Evolutionary conservation across 176 grass and related monocot genomes (phyloP), one percentile per base, ranked within the genome.

Genomic region (Zea mays): DNA sequence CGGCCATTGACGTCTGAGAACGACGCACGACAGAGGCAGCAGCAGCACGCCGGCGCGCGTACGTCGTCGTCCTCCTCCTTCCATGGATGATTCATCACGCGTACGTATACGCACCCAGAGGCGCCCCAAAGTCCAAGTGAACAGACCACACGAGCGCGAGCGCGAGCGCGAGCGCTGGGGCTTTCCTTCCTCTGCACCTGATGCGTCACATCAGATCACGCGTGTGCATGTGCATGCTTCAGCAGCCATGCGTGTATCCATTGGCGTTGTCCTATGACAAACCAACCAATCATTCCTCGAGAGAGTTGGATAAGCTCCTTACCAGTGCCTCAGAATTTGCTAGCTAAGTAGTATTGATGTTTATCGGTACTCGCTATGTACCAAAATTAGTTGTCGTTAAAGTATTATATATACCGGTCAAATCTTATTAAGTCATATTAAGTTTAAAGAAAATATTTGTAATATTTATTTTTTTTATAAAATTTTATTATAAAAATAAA

Each of bases 1-100:
- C 71, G 61, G 80, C 71, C 48, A 12, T 11, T 74, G 80, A 57
- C 71, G 7, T 46, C 38, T 46, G 80, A 82, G 80, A 67, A 65
- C 48, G 80, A 82, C 71, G 55, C 17, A 65, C 69, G 54, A 20
- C 40, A 60, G 19, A n/a, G n/a, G n/a, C 52, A 56, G 51, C 51
- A 17, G 51, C 14, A 4, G 48, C 48, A 6, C 38, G 38, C 3
- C 3, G 38, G 38, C 38, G 37, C 37, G 37, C 4, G 38, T 39
- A 3, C 38, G 38, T 4, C 38, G 38, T 3, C 38, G 38, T 39
- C 38, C 38, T 15, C 19, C 42, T 46, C 38, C 14, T 50, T 46
- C 44, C 47, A 54, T 54, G 50, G 49, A 51, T 54, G 50, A 51
- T 5, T 49, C 12, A 14, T 49, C 47, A 49, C 3, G 27, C 27